Conservation (phyloP, 1,284 basidiomycete genomes). For the Schizophyllum amplum region DNA sequence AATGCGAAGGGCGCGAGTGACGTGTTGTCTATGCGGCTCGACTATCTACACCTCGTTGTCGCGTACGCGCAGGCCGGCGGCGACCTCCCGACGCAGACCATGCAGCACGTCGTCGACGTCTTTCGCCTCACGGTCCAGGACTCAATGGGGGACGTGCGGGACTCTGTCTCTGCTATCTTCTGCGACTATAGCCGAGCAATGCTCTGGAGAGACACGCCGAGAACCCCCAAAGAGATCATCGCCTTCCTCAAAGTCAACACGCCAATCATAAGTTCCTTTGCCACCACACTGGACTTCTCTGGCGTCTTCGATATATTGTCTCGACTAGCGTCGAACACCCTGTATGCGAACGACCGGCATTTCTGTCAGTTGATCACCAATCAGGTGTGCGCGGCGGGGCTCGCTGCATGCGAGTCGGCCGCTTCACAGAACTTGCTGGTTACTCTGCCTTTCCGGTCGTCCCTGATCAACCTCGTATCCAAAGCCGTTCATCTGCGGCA, state of each 20-base stretch:
- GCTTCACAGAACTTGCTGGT: conserved; percentile 45
- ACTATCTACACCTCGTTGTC: conserved; percentile 56
- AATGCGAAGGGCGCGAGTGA: conserved; percentile 44
- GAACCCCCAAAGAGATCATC: conserved; percentile 41
- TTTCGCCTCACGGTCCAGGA: conserved; percentile 55
- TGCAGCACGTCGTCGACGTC: conserved; percentile 49
- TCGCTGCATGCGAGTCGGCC: conserved; percentile 49
- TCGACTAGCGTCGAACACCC: conserved; percentile 35
- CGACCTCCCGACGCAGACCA: conserved; percentile 34
- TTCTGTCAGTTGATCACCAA: conserved; percentile 50
- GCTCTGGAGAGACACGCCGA: conserved; percentile 34
- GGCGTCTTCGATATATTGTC: conserved; percentile 50
- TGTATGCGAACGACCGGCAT: conserved; percentile 41
- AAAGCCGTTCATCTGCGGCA: conserved; percentile 44
- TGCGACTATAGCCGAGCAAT: conserved; percentile 38
- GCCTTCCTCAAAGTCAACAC: conserved; percentile 49
- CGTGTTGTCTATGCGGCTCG: conserved; percentile 48
- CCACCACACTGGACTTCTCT: conserved; percentile 51
- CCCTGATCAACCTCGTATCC: conserved; percentile 46
- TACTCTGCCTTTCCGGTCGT: conserved; percentile 38
- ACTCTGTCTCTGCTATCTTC: conserved; percentile 41
- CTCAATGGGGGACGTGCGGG: conserved; percentile 25
- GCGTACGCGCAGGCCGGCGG: conserved; percentile 53
- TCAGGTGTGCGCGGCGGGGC: conserved; percentile 49
- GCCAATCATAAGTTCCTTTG: conserved; percentile 48